Evolutionary conservation across 2,329 filamentous ascomycete genomes (phyloP).

Genomic region (Thermochaetoides dissita): DNA sequence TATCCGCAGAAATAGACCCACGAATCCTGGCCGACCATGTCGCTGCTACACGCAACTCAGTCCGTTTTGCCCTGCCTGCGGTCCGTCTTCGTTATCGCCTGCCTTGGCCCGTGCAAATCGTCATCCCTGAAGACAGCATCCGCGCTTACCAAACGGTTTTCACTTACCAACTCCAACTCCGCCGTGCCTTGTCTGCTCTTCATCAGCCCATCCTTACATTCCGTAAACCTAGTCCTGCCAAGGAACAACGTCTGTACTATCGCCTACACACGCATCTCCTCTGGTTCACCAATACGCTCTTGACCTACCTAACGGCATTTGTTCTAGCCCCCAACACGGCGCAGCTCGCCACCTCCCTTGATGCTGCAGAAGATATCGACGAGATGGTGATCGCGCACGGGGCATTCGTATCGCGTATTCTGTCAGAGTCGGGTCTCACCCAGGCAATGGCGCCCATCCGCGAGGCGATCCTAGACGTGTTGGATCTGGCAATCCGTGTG

Average conservation of each 20-base stretch:
- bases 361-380: conserved; percentile 57
- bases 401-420: conserved; percentile 45
- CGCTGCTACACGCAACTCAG: conserved; percentile 38
- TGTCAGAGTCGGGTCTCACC: conserved; percentile 57
- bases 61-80: conserved; percentile 45
- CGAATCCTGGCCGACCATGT: conserved; percentile 24
- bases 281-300: conserved; percentile 64
- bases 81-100: conserved; percentile 58
- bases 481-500: conserved; percentile 62
- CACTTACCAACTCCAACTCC: conserved; percentile 63
- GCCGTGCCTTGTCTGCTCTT: conserved; percentile 54
- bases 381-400: conserved; percentile 62
- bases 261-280: conserved; percentile 54
- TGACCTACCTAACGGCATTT: conserved; percentile 61
- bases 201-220: conserved; percentile 33
- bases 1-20: conserved; percentile 42
- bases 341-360: conserved; percentile 43
- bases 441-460: conserved; percentile 55
- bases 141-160: conserved; percentile 58
- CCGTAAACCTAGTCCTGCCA: conserved; percentile 9
- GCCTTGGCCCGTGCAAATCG: conserved; percentile 53
- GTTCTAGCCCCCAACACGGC: conserved; percentile 49
- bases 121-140: conserved; percentile 54
- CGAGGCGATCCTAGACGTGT: conserved; percentile 56
- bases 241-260: conserved; percentile 35